phyloP scores from a whole-genome alignment of 805 yeast genomes.

The Starmerella powellii region DNA sequence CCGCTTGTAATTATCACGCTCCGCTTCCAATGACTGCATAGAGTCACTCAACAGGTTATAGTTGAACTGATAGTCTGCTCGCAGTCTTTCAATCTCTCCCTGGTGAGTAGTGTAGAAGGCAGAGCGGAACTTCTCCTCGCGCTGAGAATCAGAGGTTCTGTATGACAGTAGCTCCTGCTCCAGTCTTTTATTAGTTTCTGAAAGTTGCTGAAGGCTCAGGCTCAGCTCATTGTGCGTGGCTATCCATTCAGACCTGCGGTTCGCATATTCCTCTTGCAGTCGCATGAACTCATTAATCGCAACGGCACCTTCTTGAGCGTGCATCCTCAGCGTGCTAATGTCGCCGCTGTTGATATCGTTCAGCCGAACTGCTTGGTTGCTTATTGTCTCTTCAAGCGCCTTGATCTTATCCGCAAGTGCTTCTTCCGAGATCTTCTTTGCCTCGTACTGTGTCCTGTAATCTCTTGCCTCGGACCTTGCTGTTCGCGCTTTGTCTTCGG shows the following conservation, averaged over 20 bases:
- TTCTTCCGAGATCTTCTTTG: background rate
- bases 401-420: constrained; percentile 1
- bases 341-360: background rate
- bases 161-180: background rate
- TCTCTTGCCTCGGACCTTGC: background rate
- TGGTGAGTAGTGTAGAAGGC: background rate
- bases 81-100: background rate
- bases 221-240: background rate
- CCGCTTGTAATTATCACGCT: background rate
- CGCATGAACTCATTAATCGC: background rate
- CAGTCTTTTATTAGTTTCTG: background rate
- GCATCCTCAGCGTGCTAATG: background rate
- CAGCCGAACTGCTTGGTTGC: constrained; percentile 3
- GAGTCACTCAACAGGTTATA: background rate
- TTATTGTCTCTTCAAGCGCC: background rate
- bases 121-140: background rate
- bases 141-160: background rate
- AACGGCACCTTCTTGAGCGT: background rate
- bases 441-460: background rate
- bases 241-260: background rate
- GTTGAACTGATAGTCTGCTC: background rate
- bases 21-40: background rate
- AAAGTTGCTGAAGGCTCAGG: background rate
- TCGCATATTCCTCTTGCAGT: background rate
- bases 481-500: background rate